phyloP scores from a whole-genome alignment of 2,329 filamentous ascomycete species.

The Rhinocladiella similis region DNA sequence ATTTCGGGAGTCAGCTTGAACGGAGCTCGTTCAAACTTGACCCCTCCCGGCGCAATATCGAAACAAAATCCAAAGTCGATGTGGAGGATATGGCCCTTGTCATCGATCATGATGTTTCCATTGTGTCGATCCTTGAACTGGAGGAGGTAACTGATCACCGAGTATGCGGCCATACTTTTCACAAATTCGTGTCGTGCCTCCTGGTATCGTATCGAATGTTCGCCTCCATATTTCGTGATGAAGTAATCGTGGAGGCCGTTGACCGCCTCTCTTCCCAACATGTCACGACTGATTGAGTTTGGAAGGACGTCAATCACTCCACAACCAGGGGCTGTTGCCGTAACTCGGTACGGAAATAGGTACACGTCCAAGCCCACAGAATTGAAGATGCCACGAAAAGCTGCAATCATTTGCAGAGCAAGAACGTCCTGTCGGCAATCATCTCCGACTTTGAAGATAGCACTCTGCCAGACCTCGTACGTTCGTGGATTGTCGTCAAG shows the following conservation, averaged over 20 bases:
- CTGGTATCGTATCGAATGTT: slow-evolving; percentile 93
- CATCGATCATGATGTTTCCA: slow-evolving; percentile 99
- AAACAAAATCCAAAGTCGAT: slow-evolving; percentile 99
- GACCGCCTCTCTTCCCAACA: slow-evolving; percentile 96
- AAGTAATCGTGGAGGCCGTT: slow-evolving; percentile 99
- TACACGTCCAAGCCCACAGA: slow-evolving; percentile 92
- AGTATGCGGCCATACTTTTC: slow-evolving; percentile 99
- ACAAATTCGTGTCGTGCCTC: slow-evolving; percentile 95
- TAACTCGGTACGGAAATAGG: slow-evolving; percentile 96
- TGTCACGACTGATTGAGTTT: slow-evolving; percentile 96
- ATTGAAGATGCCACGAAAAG: slow-evolving; percentile 96
- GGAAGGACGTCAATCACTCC: slow-evolving; percentile 97
- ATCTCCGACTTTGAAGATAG: slow-evolving; percentile 99
- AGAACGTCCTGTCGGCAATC: slow-evolving; percentile 97
- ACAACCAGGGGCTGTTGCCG: slow-evolving; percentile 93
- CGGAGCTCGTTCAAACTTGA: slow-evolving; percentile 95
- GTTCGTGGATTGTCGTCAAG: slow-evolving; percentile 43
- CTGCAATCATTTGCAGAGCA: slow-evolving; percentile 95
- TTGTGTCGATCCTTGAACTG: slow-evolving; percentile 99
- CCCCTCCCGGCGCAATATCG: slow-evolving; percentile 94
- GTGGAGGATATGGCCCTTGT: slow-evolving; percentile 93
- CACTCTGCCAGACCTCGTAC: slow-evolving; percentile 97
- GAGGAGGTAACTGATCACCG: slow-evolving; percentile 90
- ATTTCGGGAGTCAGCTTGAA: slow-evolving; percentile 98
- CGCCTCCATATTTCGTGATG: slow-evolving; percentile 92